Percentiles rank a stretch among this genome's conserved stretches.
phyloP scores from a whole-genome alignment of 2,329 filamentous ascomycete genomes.

The Colletotrichum destructivum region DNA sequence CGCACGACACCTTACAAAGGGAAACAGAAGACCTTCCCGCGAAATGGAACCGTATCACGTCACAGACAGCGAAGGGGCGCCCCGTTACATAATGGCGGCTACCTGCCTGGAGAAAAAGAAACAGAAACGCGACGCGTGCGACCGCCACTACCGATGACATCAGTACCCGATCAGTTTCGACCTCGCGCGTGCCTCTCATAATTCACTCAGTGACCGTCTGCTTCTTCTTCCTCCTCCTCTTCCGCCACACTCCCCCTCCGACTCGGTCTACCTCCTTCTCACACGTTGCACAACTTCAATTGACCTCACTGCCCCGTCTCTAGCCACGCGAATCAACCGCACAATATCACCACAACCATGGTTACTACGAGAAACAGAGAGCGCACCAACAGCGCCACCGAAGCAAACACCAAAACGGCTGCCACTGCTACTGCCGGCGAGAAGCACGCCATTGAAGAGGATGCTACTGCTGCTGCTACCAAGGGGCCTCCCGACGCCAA shows the following conservation, averaged over 20 bases:
- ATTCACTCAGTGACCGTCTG: neutral
- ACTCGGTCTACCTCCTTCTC: neutral
- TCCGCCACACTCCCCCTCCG: neutral
- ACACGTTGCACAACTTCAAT: neutral
- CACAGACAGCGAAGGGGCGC: neutral
- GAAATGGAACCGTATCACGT: constrained; percentile 3
- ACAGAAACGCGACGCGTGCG: constrained; percentile 41
- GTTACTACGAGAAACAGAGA: constrained; percentile 30
- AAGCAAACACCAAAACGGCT: constrained; percentile 6
- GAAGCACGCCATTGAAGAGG: constrained; percentile 32
- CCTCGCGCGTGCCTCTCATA: neutral
- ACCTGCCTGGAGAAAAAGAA: constrained; percentile 35
- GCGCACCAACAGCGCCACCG: constrained; percentile 15
- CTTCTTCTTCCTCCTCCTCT: neutral
- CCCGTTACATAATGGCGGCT: constrained; percentile 39
- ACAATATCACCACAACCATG: constrained; percentile 13
- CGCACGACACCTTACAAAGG: neutral
- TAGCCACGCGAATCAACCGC: neutral
- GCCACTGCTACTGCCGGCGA: constrained; percentile 24
- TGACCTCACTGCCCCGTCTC: neutral
- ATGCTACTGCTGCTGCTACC: constrained; percentile 6
- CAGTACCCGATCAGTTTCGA: constrained; percentile 21
- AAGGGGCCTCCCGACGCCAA: constrained; percentile 35
- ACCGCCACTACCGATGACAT: constrained; percentile 36
- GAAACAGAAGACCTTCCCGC: neutral